Evolutionary conservation across 352 stramenopile species (phyloP), one percentile per base, ranked within the genome.

Genomic region (Pythium monospermum): DNA sequence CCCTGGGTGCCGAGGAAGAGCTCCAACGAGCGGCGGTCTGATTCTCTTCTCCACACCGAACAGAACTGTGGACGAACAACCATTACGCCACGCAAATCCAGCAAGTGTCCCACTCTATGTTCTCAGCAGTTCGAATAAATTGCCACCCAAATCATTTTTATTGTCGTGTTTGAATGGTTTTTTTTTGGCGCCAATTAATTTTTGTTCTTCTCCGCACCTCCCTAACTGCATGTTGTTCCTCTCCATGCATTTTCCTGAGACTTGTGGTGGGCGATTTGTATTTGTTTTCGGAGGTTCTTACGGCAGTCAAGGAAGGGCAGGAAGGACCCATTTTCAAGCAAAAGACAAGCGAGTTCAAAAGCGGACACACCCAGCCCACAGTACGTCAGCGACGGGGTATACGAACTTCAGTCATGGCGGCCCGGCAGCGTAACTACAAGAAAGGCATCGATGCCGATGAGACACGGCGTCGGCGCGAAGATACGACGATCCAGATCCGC

Each of bases 371-470:
- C n/a, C 36, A 21, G n/a, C n/a, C n/a, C n/a, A n/a, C n/a, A 26
- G 36, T 22, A 53, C 35, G 26, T 61, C 61, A 44, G 66, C 65
- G 42, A 49, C 49, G 30, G 61, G 57, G n/a, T n/a, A n/a, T n/a
- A n/a, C n/a, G n/a, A n/a, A n/a, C n/a, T n/a, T n/a, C n/a, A n/a
- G n/a, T n/a, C 57, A 63, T 71, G 26, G 56, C 69, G 43, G 78
- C 92, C 25, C 85, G 83, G 37, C 82, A 93, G 69, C 86, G 78
- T 50, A 83, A 62, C 55, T 94, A 88, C 59, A 95, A 95, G 67
- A 95, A 94, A 61, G 83, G 79, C 46, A 90, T 95, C 55, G 85
- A 95, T 68, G 64, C 61, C 25, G 77, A 91, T 27, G 73, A 78
- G 45, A 88, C 68, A 42, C 77, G 85, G 45, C 73, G 83, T 18